Base-by-base conservation (phyloP, 768 basidiomycete species). In the Wakefieldia striispora region DNA sequence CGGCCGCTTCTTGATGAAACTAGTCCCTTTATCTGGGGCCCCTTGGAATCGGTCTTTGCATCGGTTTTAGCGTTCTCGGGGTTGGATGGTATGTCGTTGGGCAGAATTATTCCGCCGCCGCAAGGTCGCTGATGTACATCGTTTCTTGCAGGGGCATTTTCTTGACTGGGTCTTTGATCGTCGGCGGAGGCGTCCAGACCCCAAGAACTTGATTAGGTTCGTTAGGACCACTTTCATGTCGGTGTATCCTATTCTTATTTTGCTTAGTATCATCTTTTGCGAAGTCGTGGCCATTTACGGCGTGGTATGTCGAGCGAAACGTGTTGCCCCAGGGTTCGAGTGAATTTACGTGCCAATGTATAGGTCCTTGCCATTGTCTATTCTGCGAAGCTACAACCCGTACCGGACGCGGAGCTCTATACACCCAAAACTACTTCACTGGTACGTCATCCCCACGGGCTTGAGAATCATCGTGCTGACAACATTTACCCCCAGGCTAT, bases 261-360 rank as follows among this genome's bases (percentile, higher is more conserved):
- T 36, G 16, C 16, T 8, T 7, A 97, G 95, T 58, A 93, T 98
- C 75, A 97, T 99, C 63, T 97, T 98, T 78, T 97, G 95, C 70
- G 95, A 98, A 75, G 97, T 97, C 63, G 95, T 99, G 24, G 97
- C 95, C 50, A 98, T 99, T 64, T 98, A 98, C 72, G 97, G 90
- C 49, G 91, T 92, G 45, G 91, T 94, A 70, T 51, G 88, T 77
- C 16, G 5, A 40, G 10, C 11, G 10, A 40, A 24, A 11, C 12
- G 11, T 12, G 23, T 24, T 13, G 4, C 33, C 23, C 4, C 9
- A 1, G 33, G 37, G 6, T 3, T 5, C 3, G 12, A 6, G 48
- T 51, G 17, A 46, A 38, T 14, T 44, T 0, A 8, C 14, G 21
- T 16, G 4, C 16, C 7, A 17, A 10, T 29, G 17, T 19, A 31